A percentile compares a stretch with the other conserved stretches of the same genome.
Conservation (phyloP, 225 moss, liverwort and hornwort genomes). For the Anthoceros angustus region DNA sequence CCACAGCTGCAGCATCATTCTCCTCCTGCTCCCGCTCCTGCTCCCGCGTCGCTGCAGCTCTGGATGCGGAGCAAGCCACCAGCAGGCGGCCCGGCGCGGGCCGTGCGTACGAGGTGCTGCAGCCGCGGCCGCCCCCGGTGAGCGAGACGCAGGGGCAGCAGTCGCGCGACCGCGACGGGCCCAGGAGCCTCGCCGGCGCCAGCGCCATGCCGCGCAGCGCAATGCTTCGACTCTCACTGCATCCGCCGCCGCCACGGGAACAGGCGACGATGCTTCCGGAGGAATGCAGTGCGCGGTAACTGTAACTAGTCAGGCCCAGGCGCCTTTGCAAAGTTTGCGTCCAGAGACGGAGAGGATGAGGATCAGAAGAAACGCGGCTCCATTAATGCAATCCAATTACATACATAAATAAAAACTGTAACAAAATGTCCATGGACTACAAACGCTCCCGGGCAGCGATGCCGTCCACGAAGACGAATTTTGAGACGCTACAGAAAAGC, state of each 20-base stretch:
- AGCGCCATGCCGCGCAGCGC: constrained; percentile 30
- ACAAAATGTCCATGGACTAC: too few relatives aligned
- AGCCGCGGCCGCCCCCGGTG: constrained; percentile 15
- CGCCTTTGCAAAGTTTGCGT: too few relatives aligned
- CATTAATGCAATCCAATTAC: too few relatives aligned
- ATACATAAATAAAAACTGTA: too few relatives aligned
- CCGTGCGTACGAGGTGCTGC: constrained; percentile 8
- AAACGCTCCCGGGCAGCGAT: too few relatives aligned
- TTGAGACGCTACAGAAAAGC: constrained; percentile 17
- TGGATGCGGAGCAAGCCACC: background rate
- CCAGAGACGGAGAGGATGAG: too few relatives aligned
- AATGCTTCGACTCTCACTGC: background rate
- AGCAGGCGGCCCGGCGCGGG: background rate
- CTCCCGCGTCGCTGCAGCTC: background rate
- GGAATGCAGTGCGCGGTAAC: too few relatives aligned
- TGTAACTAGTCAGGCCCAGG: too few relatives aligned
- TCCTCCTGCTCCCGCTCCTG: background rate
- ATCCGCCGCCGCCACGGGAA: too few relatives aligned
- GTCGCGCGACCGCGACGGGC: constrained; percentile 16
- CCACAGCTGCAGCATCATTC: background rate
- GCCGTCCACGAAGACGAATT: background rate
- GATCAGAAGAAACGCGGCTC: too few relatives aligned
- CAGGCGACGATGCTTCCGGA: too few relatives aligned
- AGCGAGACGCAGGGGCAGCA: constrained; percentile 23
- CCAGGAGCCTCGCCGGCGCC: constrained; percentile 28